Evolutionary conservation across 1,139 yeast genomes (phyloP), one percentile per base, ranked within the genome.

Genomic region (Debaryomyces fabryi): DNA sequence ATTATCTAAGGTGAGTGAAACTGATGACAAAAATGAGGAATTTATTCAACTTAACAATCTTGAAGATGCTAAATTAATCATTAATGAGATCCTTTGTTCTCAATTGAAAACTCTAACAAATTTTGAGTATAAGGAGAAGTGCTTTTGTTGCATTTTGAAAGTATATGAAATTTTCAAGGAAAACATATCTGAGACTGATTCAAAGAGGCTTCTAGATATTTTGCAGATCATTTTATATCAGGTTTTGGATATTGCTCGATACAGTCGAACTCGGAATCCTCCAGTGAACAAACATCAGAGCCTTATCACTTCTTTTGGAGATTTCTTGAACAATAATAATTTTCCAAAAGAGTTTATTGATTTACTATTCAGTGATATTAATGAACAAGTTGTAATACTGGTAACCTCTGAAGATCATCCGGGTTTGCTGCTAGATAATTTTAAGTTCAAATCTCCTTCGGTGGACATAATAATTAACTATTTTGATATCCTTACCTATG

Each of bases 111-210:
- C 52, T 1, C 42, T 60, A 10, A 47, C 55, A n/a, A 52, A 55
- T 4, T 45, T 52, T 24, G 63, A 52, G 1, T 66, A 59, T 46
- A 65, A 62, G 41, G 51, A 54, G 9, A 56, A 52, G 7, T 64
- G 63, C 2, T 51, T 63, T 2, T 57, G 55, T 25, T 66, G 70
- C 48, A 47, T 63, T 13, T 48, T 54, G 12, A 46, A 48, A 7
- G 55, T 61, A 8, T 55, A 51, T 39, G 39, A 43, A 10, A 40
- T 54, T n/a, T 56, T 64, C 49, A 35, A 42, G 18, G 15, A 40
- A 24, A 27, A 35, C 13, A 16, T 38, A 8, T 20, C 50, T 8
- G 46, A 44, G 10, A 30, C 36, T 13, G 25, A 32, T 21, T 7
- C 35, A 13, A 21, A 20, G 25, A 8, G 20, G 13, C 8, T 35